Percentiles rank a stretch among this genome's conserved stretches.
Conservation (phyloP, 73 alveolate genomes). For the Blepharisma japonicum region DNA sequence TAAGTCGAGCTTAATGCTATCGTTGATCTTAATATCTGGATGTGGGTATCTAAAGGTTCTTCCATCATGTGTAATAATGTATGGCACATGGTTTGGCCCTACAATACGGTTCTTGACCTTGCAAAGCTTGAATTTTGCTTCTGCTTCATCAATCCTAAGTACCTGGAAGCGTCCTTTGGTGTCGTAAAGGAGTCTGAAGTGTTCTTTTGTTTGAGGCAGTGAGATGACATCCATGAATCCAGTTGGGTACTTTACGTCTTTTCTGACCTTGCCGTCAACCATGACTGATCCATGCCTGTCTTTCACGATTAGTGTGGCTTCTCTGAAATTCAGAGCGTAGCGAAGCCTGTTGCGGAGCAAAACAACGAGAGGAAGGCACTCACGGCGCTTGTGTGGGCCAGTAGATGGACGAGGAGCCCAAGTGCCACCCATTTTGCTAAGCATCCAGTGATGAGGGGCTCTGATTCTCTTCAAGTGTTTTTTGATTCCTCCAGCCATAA, state of each 20-base stretch:
- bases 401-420: constrained; percentile 94
- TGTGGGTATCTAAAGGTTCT: constrained; percentile 98
- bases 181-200: constrained; percentile 95
- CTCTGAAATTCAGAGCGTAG: constrained; percentile 88
- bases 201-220: constrained; percentile 72
- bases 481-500: constrained; percentile 97
- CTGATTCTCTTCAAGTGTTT: constrained; percentile 97
- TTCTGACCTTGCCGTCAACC: constrained; percentile 95
- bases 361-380: constrained; percentile 89
- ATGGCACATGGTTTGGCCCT: constrained; percentile 97
- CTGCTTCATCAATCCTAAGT: constrained; percentile 82
- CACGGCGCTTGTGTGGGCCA: constrained; percentile 97
- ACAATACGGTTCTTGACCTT: constrained; percentile 87
- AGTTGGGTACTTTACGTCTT: constrained; percentile 93
- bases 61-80: constrained; percentile 94
- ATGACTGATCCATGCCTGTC: constrained; percentile 81
- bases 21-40: constrained; percentile 92
- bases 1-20: constrained; percentile 79
- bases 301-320: constrained; percentile 68
- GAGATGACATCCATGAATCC: constrained; percentile 96
- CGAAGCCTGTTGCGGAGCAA: constrained; percentile 86
- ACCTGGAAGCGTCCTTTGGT: constrained; percentile 94
- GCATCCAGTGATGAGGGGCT: constrained; percentile 99
- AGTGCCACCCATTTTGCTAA: constrained; percentile 85
- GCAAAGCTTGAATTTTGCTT: constrained; percentile 94